Evolutionary conservation across 164 flowering plant species (phyloP).

Genomic region (Annona cherimola): DNA sequence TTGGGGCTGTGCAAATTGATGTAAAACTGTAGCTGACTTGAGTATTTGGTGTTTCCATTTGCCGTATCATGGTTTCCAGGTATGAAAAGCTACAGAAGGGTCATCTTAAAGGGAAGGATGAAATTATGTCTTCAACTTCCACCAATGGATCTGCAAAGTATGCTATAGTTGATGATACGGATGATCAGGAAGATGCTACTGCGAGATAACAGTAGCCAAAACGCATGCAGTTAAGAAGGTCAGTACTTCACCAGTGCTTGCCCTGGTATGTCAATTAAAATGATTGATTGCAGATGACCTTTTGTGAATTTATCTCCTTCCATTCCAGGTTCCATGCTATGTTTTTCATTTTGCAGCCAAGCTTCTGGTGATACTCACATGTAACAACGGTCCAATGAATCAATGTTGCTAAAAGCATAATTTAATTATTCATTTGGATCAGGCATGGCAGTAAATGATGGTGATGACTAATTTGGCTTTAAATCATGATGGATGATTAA

Average conservation of each 20-base stretch:
- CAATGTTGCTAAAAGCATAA: neutral
- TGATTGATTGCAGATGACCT: neutral
- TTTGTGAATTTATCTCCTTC: too few relatives aligned
- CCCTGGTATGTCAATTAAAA: neutral
- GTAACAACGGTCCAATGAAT: neutral
- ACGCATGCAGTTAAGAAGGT: neutral
- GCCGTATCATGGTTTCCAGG: slow-evolving; percentile 27
- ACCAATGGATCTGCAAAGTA: slow-evolving; percentile 50
- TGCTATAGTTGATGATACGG: slow-evolving; percentile 83
- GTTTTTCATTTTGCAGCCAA: neutral
- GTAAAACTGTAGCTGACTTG: neutral
- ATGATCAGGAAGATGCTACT: slow-evolving; percentile 47
- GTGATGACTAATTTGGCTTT: neutral
- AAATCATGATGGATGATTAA: neutral
- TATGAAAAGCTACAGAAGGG: slow-evolving; percentile 64
- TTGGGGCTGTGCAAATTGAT: neutral
- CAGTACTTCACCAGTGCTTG: neutral
- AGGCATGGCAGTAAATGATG: neutral
- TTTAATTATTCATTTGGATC: neutral
- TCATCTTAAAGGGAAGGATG: slow-evolving; percentile 26
- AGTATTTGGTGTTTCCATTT: slow-evolving; percentile 2
- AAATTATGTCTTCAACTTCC: slow-evolving; percentile 16
- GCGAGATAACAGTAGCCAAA: neutral
- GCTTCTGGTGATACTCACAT: neutral
- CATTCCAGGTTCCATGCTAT: neutral